A percentile compares a stretch with the other conserved stretches of the same genome.
phyloP scores from a whole-genome alignment of 2,329 filamentous ascomycete genomes.

The Dothidotthia symphoricarpi region DNA sequence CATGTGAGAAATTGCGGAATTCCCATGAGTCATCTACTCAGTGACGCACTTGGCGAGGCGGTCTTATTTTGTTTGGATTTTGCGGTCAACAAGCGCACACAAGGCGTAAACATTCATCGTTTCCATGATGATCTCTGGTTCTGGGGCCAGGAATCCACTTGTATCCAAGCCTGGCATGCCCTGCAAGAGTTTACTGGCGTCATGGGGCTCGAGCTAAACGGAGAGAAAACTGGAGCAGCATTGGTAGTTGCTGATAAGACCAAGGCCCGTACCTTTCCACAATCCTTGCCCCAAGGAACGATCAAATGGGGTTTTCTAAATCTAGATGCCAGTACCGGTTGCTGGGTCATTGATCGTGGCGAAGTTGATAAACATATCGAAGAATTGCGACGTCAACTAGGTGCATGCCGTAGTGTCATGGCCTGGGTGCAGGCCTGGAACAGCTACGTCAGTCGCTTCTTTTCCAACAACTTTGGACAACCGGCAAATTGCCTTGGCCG shows the following conservation, averaged over 20 bases:
- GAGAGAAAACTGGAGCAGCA: conserved; percentile 57
- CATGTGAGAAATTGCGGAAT: conserved; percentile 56
- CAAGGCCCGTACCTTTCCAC: conserved; percentile 17
- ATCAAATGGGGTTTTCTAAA: conserved; percentile 61
- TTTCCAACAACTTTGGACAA: conserved; percentile 58
- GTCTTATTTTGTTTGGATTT: conserved; percentile 66
- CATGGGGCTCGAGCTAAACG: conserved; percentile 60
- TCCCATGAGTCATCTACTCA: conserved; percentile 60
- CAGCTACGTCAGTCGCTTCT: conserved; percentile 57
- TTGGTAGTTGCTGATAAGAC: conserved; percentile 42
- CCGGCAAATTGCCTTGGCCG: conserved; percentile 56
- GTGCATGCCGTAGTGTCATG: conserved; percentile 56
- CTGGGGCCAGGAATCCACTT: conserved; percentile 57
- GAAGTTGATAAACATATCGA: conserved; percentile 60
- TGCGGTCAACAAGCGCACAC: conserved; percentile 58
- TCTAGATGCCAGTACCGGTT: conserved; percentile 53
- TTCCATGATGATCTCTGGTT: conserved; percentile 68
- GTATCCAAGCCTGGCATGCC: conserved; percentile 59
- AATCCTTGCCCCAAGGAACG: conserved; percentile 51
- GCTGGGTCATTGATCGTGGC: conserved; percentile 59
- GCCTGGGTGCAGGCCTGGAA: conserved; percentile 62
- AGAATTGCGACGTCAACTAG: conserved; percentile 60
- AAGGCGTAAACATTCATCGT: conserved; percentile 58
- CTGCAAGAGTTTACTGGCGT: conserved; percentile 55
- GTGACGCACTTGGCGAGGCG: conserved; percentile 59